Conservation (phyloP, 306 rosid genomes). For the Datisca glomerata region DNA sequence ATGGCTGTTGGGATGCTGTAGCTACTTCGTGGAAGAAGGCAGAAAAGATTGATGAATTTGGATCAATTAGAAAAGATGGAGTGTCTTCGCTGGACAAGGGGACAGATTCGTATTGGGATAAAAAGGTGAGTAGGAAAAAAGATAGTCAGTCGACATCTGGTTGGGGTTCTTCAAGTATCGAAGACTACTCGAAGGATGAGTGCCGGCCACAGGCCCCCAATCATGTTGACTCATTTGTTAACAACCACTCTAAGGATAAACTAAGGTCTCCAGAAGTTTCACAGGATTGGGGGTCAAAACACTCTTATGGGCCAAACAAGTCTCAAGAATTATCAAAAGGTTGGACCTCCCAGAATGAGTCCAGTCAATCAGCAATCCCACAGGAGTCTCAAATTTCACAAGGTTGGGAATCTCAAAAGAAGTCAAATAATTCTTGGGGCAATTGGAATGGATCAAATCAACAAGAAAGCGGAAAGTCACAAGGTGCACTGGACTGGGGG, state of each 20-base stretch:
- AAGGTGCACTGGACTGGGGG: constrained; percentile 7
- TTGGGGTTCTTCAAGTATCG: constrained; percentile 17
- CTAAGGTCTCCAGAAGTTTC: constrained; percentile 17
- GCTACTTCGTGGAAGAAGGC: constrained; percentile 13
- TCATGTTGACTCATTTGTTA: constrained; percentile 11
- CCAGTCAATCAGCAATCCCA: not conserved
- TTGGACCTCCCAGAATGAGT: constrained; percentile 2
- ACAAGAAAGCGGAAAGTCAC: not conserved
- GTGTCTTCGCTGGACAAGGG: constrained; percentile 3
- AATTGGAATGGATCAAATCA: not conserved
- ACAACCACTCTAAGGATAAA: constrained; percentile 31
- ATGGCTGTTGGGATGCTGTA: constrained; percentile 6
- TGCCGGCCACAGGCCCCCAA: constrained; percentile 9
- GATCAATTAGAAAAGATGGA: constrained; percentile 3
- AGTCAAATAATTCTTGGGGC: constrained; percentile 9
- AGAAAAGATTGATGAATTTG: constrained; percentile 10
- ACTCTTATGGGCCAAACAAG: not conserved
- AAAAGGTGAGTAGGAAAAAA: constrained; percentile 5
- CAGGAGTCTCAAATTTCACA: not conserved
- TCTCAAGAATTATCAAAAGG: constrained; percentile 9
- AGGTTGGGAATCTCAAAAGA: constrained; percentile 13
- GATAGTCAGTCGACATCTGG: constrained; percentile 7
- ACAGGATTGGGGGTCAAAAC: constrained; percentile 8
- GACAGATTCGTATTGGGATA: constrained; percentile 19
- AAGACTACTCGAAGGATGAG: constrained; percentile 11